Evolutionary conservation across 768 basidiomycete genomes (phyloP).

Genomic region (Boletus rufocinnamomeus): DNA sequence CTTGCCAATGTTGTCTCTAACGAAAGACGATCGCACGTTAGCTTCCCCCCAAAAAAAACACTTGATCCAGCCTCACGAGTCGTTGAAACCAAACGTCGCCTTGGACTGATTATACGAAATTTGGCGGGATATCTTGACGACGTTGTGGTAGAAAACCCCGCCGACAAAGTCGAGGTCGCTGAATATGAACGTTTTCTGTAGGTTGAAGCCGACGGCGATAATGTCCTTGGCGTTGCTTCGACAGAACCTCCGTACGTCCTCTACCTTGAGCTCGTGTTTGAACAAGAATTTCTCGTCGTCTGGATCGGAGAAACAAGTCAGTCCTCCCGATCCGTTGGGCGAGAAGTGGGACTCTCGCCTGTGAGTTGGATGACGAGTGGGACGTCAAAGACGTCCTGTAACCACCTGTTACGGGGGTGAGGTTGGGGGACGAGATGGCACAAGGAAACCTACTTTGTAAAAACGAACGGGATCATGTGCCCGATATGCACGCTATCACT

Average conservation of each 20-base stretch:
- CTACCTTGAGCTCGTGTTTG: slow-evolving; percentile 90
- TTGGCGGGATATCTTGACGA: slow-evolving; percentile 88
- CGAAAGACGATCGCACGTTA: neutral
- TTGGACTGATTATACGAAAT: slow-evolving; percentile 93
- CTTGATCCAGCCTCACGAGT: slow-evolving; percentile 71
- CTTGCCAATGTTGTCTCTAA: slow-evolving; percentile 97
- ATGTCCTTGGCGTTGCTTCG: slow-evolving; percentile 91
- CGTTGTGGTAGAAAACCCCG: slow-evolving; percentile 91
- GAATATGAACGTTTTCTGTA: slow-evolving; percentile 95
- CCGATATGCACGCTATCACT: slow-evolving; percentile 98
- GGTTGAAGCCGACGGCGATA: slow-evolving; percentile 92
- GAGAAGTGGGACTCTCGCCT: slow-evolving; percentile 45
- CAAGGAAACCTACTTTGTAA: slow-evolving; percentile 76
- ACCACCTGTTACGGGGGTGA: slow-evolving; percentile 60
- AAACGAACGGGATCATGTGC: slow-evolving; percentile 95
- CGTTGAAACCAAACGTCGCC: slow-evolving; percentile 94
- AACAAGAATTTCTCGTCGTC: slow-evolving; percentile 99
- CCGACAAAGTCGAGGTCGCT: slow-evolving; percentile 89
- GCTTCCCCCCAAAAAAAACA: no score
- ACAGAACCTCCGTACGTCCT: slow-evolving; percentile 82
- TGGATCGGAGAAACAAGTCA: slow-evolving; percentile 28
- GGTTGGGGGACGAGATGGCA: neutral
- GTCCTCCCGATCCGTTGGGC: neutral
- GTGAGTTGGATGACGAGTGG: slow-evolving; percentile 96
- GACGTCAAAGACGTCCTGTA: slow-evolving; percentile 94